Conservation (phyloP, 1,284 basidiomycete genomes). For the Boletus coffeatus region DNA sequence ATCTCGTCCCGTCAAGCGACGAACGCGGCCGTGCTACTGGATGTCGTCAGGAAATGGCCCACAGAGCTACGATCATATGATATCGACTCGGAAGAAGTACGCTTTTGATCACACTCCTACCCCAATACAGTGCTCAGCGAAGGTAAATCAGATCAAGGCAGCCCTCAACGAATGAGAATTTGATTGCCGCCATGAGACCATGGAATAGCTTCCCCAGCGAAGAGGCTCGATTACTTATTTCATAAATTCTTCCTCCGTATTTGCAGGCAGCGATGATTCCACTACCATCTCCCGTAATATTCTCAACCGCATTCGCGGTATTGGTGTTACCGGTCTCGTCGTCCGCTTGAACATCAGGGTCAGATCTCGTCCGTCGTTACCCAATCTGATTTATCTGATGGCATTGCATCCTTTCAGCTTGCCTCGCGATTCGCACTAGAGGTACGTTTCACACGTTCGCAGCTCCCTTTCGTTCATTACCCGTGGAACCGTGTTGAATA, state of each 20-base stretch:
- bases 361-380: conserved; percentile 15
- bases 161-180: conserved; percentile 40
- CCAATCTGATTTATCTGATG: conserved; percentile 22
- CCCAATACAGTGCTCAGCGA: conserved; percentile 19
- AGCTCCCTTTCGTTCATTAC: conserved; percentile 20
- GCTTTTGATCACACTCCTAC: conserved; percentile 18
- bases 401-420: conserved; percentile 36
- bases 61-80: conserved; percentile 39
- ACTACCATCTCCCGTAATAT: conserved; percentile 22
- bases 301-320: conserved; percentile 32
- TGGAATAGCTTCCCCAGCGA: conserved; percentile 42
- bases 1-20: too few relatives aligned
- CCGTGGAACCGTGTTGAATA: conserved; percentile 6
- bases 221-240: conserved; percentile 42
- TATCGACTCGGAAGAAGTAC: conserved; percentile 43
- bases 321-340: conserved; percentile 31
- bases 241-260: conserved; percentile 46
- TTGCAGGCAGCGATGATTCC: conserved; percentile 30
- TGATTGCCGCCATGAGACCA: conserved; percentile 39
- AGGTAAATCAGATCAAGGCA: conserved; percentile 39
- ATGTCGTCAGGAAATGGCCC: conserved; percentile 32
- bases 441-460: conserved; percentile 31
- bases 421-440: conserved; percentile 48
- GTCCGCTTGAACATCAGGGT: conserved; percentile 39
- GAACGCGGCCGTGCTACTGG: too few relatives aligned